Conservation (phyloP, 495 filamentous ascomycete genomes). For the Penicillium roqueforti region DNA sequence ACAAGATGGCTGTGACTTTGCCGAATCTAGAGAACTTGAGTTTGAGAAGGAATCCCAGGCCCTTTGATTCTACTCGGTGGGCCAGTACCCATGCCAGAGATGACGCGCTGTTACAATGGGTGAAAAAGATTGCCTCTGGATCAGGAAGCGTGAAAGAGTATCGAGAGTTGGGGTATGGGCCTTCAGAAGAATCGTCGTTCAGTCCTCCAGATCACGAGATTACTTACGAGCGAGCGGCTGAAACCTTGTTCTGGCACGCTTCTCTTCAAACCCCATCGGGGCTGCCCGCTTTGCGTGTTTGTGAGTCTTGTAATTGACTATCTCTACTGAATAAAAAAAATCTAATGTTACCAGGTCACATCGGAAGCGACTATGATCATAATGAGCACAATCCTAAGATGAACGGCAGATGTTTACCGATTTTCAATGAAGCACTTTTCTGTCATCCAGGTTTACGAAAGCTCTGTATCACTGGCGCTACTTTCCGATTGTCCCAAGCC, state of each 20-base stretch:
- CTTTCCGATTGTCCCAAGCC: not conserved
- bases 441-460: not conserved
- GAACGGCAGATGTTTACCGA: not conserved
- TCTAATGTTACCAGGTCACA: not conserved
- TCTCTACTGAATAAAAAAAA: not conserved
- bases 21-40: not conserved
- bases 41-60: not conserved
- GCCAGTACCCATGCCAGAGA: not conserved
- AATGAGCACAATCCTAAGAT: not conserved
- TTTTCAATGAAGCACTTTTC: not conserved
- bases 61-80: not conserved
- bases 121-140: too few species aligned
- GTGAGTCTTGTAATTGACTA: not conserved
- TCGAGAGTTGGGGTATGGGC: not conserved
- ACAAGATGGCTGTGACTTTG: not conserved
- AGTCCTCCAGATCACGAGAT: not conserved
- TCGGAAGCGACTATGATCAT: not conserved
- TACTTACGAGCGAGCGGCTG: too few species aligned
- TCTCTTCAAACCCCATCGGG: not conserved
- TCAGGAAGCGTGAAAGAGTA: not conserved
- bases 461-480: conserved; percentile 1
- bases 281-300: not conserved
- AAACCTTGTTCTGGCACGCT: not conserved
- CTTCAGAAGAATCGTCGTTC: not conserved
- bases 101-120: not conserved